Base-by-base conservation (phyloP, 176 grass and related monocot species). In the Panicum miliaceum region DNA sequence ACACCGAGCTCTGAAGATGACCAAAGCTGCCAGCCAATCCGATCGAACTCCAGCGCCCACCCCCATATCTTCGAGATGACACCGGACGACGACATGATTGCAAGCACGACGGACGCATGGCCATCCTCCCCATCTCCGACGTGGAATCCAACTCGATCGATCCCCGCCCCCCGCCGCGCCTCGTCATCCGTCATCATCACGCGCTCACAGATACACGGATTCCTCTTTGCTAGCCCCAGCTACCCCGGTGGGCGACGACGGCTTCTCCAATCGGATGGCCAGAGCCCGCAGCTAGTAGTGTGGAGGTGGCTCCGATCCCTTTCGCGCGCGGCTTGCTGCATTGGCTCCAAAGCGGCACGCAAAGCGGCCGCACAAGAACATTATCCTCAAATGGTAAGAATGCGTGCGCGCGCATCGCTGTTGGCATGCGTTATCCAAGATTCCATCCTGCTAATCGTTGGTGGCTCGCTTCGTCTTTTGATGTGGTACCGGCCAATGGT, bases 321-420 rank as follows among this genome's bases (percentile, higher is more conserved):
- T 65, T 86, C 84, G 50, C 67, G 79, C 84, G 50, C 67, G 79
- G 72, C 72, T 36, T 27, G 29, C 29, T 32, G 29, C 29, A 32
- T 32, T 2, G 12, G 34, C 78, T 64, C 64, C 75, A 74, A 45
- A 79, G 74, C 80, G 64, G 45, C 59, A 84, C 43, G 5, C 41
- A 71, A 74, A 74, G 71, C 45, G 83, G 45, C 60, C 69, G 83
- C 46, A 32, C 79, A 66, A 20, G 2, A n/a, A 12, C 76, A 82
- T 65, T 86, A 83, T 79, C 88, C 84, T 43, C 4, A 34, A 90
- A 90, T 73, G 79, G 84, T 59, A 90, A 90, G 56, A 46, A 71
- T 61, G 48, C 20, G 47, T 57, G 73, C 8, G 22, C 6, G 61
- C 9, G 14, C 4, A 10, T 62, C 29, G 13, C 56, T 72, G 14